Conservation (phyloP, 2,329 filamentous ascomycete genomes). For the Apiospora rasikravindrae region DNA sequence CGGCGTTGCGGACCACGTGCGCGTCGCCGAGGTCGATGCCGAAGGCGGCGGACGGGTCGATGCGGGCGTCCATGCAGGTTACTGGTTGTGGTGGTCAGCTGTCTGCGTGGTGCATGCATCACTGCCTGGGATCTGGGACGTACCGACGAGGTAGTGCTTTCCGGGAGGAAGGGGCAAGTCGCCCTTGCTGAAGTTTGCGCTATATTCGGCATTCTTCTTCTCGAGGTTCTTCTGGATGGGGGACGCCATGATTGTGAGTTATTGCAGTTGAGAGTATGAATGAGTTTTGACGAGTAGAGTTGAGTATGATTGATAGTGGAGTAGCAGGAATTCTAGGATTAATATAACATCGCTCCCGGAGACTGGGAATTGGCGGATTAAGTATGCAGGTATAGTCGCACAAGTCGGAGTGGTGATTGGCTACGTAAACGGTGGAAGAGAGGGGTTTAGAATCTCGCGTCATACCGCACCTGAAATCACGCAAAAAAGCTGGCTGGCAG, state of each 20-base stretch:
- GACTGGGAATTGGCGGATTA: not conserved
- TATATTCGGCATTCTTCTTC: constrained; percentile 62
- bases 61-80: constrained; percentile 83
- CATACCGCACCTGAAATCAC: not conserved
- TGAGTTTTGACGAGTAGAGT: not conserved
- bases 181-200: constrained; percentile 63
- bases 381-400: constrained; percentile 5
- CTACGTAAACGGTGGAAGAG: not conserved
- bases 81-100: constrained; percentile 49
- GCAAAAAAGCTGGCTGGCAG: not conserved
- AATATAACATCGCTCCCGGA: not conserved
- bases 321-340: not conserved
- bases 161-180: constrained; percentile 70
- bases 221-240: constrained; percentile 60
- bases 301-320: not conserved
- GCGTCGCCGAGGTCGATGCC: constrained; percentile 77
- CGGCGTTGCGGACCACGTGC: constrained; percentile 79
- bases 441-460: not conserved
- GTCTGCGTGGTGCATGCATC: constrained; percentile 21
- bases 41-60: constrained; percentile 71
- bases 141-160: constrained; percentile 70
- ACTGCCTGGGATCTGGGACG: constrained; percentile 27
- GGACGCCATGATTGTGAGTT: constrained; percentile 33
- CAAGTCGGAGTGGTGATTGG: not conserved
- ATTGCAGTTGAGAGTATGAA: not conserved